These are phyloP conservation scores for Suhomyces maxii DNA, from an alignment of 1,139 yeast genomes.

Conservation along the genomic window DNA sequence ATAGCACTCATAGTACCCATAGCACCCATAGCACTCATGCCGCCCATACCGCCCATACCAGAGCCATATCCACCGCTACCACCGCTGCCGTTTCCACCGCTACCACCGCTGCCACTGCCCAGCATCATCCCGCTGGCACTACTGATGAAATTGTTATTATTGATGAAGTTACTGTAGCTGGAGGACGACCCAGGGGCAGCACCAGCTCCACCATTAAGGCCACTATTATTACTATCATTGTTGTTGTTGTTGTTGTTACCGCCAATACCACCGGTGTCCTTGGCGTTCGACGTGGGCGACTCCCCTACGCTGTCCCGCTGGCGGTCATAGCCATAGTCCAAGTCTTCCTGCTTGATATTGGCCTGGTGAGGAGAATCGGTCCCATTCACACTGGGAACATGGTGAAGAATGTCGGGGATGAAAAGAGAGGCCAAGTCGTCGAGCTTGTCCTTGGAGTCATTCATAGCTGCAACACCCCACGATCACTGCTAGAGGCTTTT, in stretches of 20 bases:
- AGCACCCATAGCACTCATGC: not conserved
- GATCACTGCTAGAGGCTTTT: too few species aligned
- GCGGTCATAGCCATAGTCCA: conserved; percentile 13
- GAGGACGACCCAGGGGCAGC: not conserved
- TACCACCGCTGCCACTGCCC: not conserved
- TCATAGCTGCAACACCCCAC: conserved; percentile 6
- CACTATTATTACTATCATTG: not conserved
- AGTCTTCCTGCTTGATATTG: conserved; percentile 23
- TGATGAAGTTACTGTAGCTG: conserved; percentile 17
- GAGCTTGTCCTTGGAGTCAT: conserved; percentile 25
- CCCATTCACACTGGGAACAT: conserved; percentile 13
- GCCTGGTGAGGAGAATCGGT: conserved; percentile 7
- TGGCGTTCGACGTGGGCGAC: conserved; percentile 6
- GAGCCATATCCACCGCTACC: too few species aligned
- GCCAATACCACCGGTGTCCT: not conserved
- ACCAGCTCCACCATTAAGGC: not conserved
- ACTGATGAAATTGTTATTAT: conserved; percentile 16
- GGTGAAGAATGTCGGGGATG: conserved; percentile 43
- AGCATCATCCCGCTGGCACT: conserved; percentile 4
- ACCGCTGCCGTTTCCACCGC: not conserved
- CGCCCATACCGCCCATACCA: not conserved
- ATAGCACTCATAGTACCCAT: too few species aligned
- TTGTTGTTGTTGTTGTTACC: not conserved
- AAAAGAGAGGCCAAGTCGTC: conserved; percentile 48
- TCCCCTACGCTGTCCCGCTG: conserved; percentile 5